A percentile compares a stretch with the other conserved stretches of the same genome.
These are phyloP conservation scores for Copromyces sp. DNA, from an alignment of 495 filamentous ascomycete genomes.

Conservation along the genomic window DNA sequence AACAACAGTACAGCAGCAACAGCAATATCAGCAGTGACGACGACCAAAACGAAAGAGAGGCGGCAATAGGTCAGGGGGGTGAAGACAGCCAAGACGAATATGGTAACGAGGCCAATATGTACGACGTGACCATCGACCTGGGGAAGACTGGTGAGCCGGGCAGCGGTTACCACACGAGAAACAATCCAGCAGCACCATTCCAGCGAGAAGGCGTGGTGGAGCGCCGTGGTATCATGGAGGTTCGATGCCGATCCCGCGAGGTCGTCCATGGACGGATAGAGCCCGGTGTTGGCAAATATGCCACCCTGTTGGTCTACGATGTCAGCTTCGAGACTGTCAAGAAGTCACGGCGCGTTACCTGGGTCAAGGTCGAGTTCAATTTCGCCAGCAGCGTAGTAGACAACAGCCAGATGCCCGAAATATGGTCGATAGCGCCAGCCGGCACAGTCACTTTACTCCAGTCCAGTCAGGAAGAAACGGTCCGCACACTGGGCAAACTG, in stretches of 20 bases:
- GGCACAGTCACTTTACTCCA: neutral
- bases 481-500: neutral
- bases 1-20: neutral
- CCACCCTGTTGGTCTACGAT: conserved; percentile 4
- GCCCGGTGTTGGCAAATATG: neutral
- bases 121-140: conserved; percentile 1
- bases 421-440: neutral
- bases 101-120: neutral
- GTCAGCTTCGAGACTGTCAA: conserved; percentile 3
- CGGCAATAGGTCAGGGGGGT: neutral
- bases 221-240: conserved; percentile 14
- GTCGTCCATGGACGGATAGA: conserved; percentile 14
- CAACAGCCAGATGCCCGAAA: neutral
- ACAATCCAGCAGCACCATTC: conserved; percentile 12
- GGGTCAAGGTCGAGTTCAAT: neutral
- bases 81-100: neutral
- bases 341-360: neutral
- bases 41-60: conserved; percentile 1
- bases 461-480: neutral
- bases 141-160: conserved; percentile 6
- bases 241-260: conserved; percentile 11
- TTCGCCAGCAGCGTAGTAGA: neutral
- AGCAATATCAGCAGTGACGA: neutral
- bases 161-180: conserved; percentile 13
- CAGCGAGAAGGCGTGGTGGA: conserved; percentile 14